Conservation (phyloP, 306 rosid species). For the Dalbergia cochinchinensis region DNA sequence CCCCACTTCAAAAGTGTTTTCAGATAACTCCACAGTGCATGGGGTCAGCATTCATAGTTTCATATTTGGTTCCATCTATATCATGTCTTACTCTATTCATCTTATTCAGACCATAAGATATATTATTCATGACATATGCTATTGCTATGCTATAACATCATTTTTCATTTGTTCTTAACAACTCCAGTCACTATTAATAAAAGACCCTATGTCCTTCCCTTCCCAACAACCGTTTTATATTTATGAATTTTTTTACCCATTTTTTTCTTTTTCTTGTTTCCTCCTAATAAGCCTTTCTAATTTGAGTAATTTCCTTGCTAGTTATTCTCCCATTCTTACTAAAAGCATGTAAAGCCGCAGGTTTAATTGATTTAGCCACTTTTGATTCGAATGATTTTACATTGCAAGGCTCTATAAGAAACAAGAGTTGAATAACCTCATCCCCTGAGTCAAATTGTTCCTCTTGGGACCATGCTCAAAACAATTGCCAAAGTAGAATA, state of each 20-base stretch:
- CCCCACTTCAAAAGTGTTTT: slow-evolving; percentile 51
- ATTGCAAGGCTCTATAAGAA: neutral
- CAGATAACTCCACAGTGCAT: slow-evolving; percentile 59
- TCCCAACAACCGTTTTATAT: slow-evolving; percentile 42
- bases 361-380: slow-evolving; percentile 13
- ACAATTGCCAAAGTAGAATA: slow-evolving; percentile 15
- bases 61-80: slow-evolving; percentile 58
- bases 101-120: slow-evolving; percentile 36
- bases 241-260: slow-evolving; percentile 35
- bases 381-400: slow-evolving; percentile 13
- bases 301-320: neutral
- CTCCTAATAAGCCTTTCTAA: neutral
- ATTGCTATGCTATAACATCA: slow-evolving; percentile 45
- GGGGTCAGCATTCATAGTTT: slow-evolving; percentile 61
- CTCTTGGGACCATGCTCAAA: slow-evolving; percentile 2
- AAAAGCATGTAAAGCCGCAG: neutral
- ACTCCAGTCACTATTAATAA: slow-evolving; percentile 53
- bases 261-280: neutral
- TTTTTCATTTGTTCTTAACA: slow-evolving; percentile 44
- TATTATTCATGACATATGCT: slow-evolving; percentile 46
- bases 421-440: neutral
- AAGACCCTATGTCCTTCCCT: slow-evolving; percentile 44
- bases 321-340: neutral
- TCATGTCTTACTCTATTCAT: slow-evolving; percentile 43
- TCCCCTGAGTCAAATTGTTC: neutral